phyloP scores from a whole-genome alignment of 768 basidiomycete species.

The Butyriboletus loyo region DNA sequence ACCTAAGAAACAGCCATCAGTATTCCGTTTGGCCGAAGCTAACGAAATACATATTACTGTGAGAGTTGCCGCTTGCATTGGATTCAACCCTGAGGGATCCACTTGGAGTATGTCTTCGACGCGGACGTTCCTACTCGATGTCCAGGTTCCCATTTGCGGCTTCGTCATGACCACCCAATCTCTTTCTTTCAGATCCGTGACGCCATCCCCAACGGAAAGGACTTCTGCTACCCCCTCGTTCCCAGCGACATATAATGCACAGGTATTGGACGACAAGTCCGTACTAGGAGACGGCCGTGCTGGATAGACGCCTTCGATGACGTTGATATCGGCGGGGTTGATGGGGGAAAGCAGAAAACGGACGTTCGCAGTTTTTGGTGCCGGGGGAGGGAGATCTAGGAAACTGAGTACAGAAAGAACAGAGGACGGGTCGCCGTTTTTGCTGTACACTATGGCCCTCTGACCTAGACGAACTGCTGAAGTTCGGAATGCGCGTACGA shows the following conservation, averaged over 20 bases:
- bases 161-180: constrained; percentile 77
- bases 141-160: constrained; percentile 77
- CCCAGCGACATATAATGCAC: constrained; percentile 59
- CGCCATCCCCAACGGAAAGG: constrained; percentile 54
- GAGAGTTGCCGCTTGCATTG: constrained; percentile 71
- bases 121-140: constrained; percentile 50
- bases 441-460: constrained; percentile 65
- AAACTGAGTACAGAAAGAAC: constrained; percentile 56
- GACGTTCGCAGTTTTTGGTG: constrained; percentile 59
- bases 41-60: constrained; percentile 44
- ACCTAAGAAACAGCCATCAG: constrained; percentile 40
- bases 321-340: constrained; percentile 81
- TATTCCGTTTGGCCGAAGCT: background rate
- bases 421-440: constrained; percentile 57
- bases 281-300: constrained; percentile 46
- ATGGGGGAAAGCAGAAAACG: constrained; percentile 69
- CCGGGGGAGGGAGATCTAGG: constrained; percentile 50
- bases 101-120: constrained; percentile 60
- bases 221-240: constrained; percentile 78
- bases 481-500: constrained; percentile 28
- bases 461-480: constrained; percentile 35
- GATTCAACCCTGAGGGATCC: constrained; percentile 47
- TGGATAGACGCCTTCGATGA: constrained; percentile 82
- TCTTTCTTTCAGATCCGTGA: constrained; percentile 44
- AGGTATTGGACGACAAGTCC: constrained; percentile 32